phyloP scores from a whole-genome alignment of 2,329 filamentous ascomycete species.

The Colletotrichum cuscutae region DNA sequence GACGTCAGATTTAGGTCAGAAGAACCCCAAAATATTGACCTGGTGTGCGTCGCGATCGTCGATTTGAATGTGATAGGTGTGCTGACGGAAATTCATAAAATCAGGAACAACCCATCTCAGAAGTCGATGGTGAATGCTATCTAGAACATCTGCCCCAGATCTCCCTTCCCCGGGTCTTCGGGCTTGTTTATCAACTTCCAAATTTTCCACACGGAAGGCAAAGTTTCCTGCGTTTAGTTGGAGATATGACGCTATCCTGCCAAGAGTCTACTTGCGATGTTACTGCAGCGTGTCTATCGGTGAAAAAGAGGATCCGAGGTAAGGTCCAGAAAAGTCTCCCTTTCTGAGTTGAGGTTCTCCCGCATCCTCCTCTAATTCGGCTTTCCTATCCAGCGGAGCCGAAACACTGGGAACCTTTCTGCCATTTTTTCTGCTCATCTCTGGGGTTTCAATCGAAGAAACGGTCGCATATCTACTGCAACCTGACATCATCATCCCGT shows the following conservation, averaged over 20 bases:
- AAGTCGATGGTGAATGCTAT: neutral
- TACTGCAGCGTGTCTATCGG: neutral
- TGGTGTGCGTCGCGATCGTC: neutral
- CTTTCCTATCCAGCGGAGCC: neutral
- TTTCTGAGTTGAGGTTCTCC: neutral
- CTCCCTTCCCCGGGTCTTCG: neutral
- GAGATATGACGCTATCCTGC: slow-evolving; percentile 23
- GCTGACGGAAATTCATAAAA: neutral
- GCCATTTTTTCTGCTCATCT: neutral
- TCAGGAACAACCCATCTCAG: neutral
- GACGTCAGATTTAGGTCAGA: neutral
- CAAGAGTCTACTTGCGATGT: neutral
- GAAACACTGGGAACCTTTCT: neutral
- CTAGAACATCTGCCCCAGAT: neutral
- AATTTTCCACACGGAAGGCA: neutral
- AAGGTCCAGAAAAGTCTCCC: neutral
- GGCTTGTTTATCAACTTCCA: slow-evolving; percentile 5
- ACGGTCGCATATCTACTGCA: slow-evolving; percentile 1
- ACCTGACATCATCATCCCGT: slow-evolving; percentile 22
- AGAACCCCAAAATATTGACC: too few relatives aligned
- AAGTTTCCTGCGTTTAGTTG: neutral
- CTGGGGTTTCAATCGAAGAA: neutral
- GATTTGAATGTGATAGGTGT: neutral
- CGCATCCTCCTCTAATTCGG: neutral
- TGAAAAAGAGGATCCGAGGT: neutral